Evolutionary conservation across 148 eudicot genomes (phyloP), one percentile per base, ranked within the genome.

Genomic region (Rhododendron mucronatum): DNA sequence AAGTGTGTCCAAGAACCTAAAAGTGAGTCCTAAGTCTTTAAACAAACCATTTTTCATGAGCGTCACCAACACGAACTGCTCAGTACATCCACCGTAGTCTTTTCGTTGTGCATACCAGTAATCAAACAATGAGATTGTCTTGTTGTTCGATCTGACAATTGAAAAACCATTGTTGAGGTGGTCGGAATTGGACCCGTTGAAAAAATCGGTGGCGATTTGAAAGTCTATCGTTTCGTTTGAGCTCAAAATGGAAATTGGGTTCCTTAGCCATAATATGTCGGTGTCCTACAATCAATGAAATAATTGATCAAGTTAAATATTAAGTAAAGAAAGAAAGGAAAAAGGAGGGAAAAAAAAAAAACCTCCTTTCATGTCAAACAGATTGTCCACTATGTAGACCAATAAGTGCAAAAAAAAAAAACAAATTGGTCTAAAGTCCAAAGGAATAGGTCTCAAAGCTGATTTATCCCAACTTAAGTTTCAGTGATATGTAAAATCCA

Each of bases 101-200:
- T 95, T 88, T 87, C 92, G 94, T 16, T 41, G 47, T 0, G 13
- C 89, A 26, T 96, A 94, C 98, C 96, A 96, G 41, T 81, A 84
- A 10, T 94, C 78, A 85, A 92, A 94, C 47, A 95, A 74, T 0
- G 92, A 39, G 2, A 93, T 90, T 45, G 98, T 95, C 30, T 89
- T 91, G 63, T 90, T 88, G 92, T 90, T 96, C 5, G 98, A 94
- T 84, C 88, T 87, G 20, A 94, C 90, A 59, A 88, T 86, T 89
- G 95, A 95, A 84, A 96, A 96, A 0, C 98, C 98, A 0, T 95
- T 94, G 92, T 96, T 96, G 81, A 95, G 88, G 2, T 71, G 91
- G 87, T 92, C 91, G 1, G 3, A 10, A 28, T 35, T 37, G 1
- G 93, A 91, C 14, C 98, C 93, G 26, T 87, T 89, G 85, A 87